Evolutionary conservation across 2,329 filamentous ascomycete species (phyloP), one percentile per base, ranked within the genome.

Genomic region (Cercospora janseana): DNA sequence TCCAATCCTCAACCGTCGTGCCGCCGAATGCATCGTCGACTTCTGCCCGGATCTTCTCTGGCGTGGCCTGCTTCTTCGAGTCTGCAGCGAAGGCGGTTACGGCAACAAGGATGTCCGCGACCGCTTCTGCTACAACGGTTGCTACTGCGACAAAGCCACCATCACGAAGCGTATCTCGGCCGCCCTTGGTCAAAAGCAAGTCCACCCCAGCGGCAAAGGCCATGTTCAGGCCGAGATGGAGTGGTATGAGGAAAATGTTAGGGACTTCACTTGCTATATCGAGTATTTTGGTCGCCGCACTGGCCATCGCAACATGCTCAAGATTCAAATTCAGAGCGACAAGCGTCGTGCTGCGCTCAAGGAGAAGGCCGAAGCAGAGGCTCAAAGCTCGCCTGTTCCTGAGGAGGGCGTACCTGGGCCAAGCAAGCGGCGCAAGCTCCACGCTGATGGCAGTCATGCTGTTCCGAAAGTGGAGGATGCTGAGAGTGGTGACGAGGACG

Each of bases 11-110:
- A 65, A 60, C 16, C 43, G 51, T 15, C 54, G 57, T 16, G 66
- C 66, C 13, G 66, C 64, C 10, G 62, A 67, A 45, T 64, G 65
- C 51, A 61, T 68, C 28, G 60, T 69, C 53, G 66, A 69, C 58
- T 68, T 69, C 56, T 67, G 66, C 49, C 66, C 66, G 4, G 63
- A 68, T 37, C 51, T 66, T 24, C 61, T 69, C 37, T 66, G 62
- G 61, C 59, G 62, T n/a, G 61, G 63, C 34, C 61, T 59, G 31
- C 59, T 69, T n/a, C 58, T 69, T 10, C 66, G 65, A 34, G 63
- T 69, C 20, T 54, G 60, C 23, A 59, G 59, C 37, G 66, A 69
- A 46, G 61, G 57, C 18, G 58, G 60, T 8, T 58, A 57, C 26
- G 62, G 63, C 40, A 68, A 68, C 57, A 67, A 63, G 48, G 60